phyloP scores from a whole-genome alignment of 768 basidiomycete genomes.

The Lenzites betulinus region DNA sequence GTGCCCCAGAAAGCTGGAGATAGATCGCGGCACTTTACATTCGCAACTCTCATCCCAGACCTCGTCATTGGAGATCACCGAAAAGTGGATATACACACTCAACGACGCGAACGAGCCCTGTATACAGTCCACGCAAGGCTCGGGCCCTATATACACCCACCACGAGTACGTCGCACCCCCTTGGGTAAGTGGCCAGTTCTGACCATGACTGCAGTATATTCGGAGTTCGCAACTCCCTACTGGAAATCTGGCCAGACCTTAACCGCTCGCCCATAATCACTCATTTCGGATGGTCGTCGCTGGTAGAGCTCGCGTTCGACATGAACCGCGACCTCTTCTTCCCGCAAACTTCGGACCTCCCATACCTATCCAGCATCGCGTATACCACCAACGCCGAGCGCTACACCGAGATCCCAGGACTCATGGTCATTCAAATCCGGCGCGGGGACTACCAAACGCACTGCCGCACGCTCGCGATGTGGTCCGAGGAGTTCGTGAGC shows the following conservation, averaged over 20 bases:
- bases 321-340: slow-evolving; percentile 20
- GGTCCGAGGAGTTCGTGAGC: slow-evolving; percentile 45
- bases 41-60: background rate
- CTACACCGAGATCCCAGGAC: slow-evolving; percentile 13
- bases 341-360: background rate
- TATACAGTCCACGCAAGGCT: slow-evolving; percentile 7
- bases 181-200: background rate
- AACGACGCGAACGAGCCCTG: background rate
- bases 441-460: slow-evolving; percentile 19
- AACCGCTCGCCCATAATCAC: slow-evolving; percentile 48
- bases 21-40: slow-evolving; percentile 1
- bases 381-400: slow-evolving; percentile 9
- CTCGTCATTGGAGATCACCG: slow-evolving; percentile 3
- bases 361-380: slow-evolving; percentile 7
- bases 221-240: slow-evolving; percentile 15
- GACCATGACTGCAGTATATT: slow-evolving; percentile 18
- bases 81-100: slow-evolving; percentile 1
- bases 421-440: slow-evolving; percentile 18
- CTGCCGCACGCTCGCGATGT: slow-evolving; percentile 28
- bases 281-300: slow-evolving; percentile 53
- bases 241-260: slow-evolving; percentile 42
- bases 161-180: slow-evolving; percentile 1
- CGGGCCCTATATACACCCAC: slow-evolving; percentile 12
- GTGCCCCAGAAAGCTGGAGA: slow-evolving; percentile 1
- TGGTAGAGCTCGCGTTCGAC: slow-evolving; percentile 44